Conservation (phyloP, 345 rosid species). For the Populus alba region DNA sequence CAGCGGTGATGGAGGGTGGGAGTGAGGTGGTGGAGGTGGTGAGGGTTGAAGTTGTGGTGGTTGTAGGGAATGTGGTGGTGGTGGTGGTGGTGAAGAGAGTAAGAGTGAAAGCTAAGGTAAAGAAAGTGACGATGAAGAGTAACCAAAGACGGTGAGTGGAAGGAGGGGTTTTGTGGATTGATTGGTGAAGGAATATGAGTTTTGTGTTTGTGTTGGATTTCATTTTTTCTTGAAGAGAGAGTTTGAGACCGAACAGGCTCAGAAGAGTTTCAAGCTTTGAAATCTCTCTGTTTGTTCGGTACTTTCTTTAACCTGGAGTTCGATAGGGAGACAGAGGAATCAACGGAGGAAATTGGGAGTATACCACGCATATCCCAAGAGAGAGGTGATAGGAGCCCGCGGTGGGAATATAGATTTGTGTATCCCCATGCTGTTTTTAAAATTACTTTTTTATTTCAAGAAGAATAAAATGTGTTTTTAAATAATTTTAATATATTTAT, state of each 20-base stretch:
- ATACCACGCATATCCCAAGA: constrained; percentile 1
- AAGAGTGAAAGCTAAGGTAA: constrained; percentile 66
- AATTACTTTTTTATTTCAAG: too few relatives aligned
- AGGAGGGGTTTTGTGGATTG: constrained; percentile 47
- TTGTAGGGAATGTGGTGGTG: constrained; percentile 27
- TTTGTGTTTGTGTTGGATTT: constrained; percentile 60
- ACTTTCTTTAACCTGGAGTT: background rate
- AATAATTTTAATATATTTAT: too few relatives aligned
- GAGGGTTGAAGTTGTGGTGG: constrained; percentile 25
- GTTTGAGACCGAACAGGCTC: background rate
- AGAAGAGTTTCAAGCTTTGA: background rate
- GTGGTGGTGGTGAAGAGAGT: constrained; percentile 50
- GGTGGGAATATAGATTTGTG: background rate
- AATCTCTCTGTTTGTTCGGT: background rate
- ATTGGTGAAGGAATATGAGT: constrained; percentile 69
- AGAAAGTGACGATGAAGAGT: constrained; percentile 56
- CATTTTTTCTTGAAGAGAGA: constrained; percentile 32
- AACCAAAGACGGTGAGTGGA: constrained; percentile 52
- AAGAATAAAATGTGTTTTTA: too few relatives aligned
- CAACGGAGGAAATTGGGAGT: constrained; percentile 25
- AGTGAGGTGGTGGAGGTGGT: constrained; percentile 29
- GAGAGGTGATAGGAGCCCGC: background rate
- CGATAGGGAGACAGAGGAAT: constrained; percentile 20
- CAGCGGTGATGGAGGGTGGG: constrained; percentile 46
- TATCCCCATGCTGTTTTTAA: too few relatives aligned